These are phyloP conservation scores for Entelexis sorbosivorans DNA, from an alignment of 1,139 yeast genomes.

Conservation along the genomic window DNA sequence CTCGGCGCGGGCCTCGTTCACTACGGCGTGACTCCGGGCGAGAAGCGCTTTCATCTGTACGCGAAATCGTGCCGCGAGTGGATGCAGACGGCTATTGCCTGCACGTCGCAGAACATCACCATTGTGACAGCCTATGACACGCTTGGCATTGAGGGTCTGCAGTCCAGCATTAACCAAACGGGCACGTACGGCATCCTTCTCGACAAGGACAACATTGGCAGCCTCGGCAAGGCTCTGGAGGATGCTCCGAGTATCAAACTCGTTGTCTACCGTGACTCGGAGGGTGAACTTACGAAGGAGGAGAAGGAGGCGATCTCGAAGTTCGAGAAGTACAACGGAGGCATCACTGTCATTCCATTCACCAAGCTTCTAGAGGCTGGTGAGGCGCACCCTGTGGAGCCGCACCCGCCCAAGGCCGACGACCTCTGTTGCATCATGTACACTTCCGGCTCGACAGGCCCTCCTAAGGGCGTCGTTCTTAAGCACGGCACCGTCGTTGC, in stretches of 20 bases:
- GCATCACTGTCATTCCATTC: slow-evolving; percentile 48
- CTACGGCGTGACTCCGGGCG: slow-evolving; percentile 61
- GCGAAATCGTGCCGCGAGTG: slow-evolving; percentile 77
- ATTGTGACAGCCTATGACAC: slow-evolving; percentile 96
- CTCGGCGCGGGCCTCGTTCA: slow-evolving; percentile 68
- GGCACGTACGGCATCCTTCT: slow-evolving; percentile 69
- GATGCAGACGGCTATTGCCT: slow-evolving; percentile 80
- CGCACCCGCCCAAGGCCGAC: slow-evolving; percentile 50
- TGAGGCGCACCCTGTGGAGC: slow-evolving; percentile 34
- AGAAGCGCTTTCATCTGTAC: slow-evolving; percentile 64
- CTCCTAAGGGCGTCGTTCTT: slow-evolving; percentile 92
- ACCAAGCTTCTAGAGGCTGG: slow-evolving; percentile 64
- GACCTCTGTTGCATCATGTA: slow-evolving; percentile 90
- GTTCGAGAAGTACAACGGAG: slow-evolving; percentile 55
- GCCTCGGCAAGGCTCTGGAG: slow-evolving; percentile 61
- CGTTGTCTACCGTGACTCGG: slow-evolving; percentile 60
- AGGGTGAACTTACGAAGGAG: slow-evolving; percentile 33
- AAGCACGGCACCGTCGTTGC: slow-evolving; percentile 68
- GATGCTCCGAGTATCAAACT: slow-evolving; percentile 48
- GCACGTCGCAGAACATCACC: slow-evolving; percentile 67
- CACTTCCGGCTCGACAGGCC: slow-evolving; percentile 97
- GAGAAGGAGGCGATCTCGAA: slow-evolving; percentile 47
- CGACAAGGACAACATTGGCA: slow-evolving; percentile 59
- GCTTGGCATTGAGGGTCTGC: slow-evolving; percentile 82
- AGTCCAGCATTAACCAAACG: slow-evolving; percentile 75